Evolutionary conservation across 352 stramenopile genomes (phyloP).

Genomic region (Phytophthora pistaciae): DNA sequence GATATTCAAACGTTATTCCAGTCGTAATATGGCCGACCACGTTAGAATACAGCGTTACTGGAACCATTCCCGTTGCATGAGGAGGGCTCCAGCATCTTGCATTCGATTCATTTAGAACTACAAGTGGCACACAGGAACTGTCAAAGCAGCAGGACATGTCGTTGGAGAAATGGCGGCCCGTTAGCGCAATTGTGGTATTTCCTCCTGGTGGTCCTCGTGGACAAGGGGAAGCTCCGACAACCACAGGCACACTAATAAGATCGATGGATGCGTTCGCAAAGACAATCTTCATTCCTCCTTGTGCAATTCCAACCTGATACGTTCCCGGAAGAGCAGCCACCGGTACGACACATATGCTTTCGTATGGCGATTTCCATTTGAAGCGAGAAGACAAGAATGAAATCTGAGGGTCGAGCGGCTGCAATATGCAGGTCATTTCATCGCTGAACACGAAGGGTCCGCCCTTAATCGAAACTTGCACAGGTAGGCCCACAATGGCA

Average conservation of each 20-base stretch:
- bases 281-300: slow-evolving; percentile 34
- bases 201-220: slow-evolving; percentile 26
- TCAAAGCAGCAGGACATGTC: slow-evolving; percentile 62
- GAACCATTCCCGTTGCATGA: slow-evolving; percentile 15
- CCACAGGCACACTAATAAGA: slow-evolving; percentile 30
- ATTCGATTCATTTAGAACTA: slow-evolving; percentile 22
- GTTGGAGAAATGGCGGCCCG: slow-evolving; percentile 28
- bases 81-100: slow-evolving; percentile 32
- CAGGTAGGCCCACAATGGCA: slow-evolving; percentile 18
- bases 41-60: slow-evolving; percentile 25
- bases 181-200: slow-evolving; percentile 39
- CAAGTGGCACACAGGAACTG: slow-evolving; percentile 35
- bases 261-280: slow-evolving; percentile 24
- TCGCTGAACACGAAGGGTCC: slow-evolving; percentile 34
- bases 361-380: slow-evolving; percentile 41
- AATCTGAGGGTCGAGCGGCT: background rate
- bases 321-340: background rate
- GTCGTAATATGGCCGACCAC: slow-evolving; percentile 18
- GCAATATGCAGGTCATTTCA: slow-evolving; percentile 29
- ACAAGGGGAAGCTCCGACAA: slow-evolving; percentile 30
- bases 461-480: slow-evolving; percentile 32
- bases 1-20: slow-evolving; percentile 34
- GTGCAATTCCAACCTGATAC: slow-evolving; percentile 37
- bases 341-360: slow-evolving; percentile 35
- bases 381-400: slow-evolving; percentile 6